phyloP scores from a whole-genome alignment of 148 eudicot species.

The Nepenthes gracilis region DNA sequence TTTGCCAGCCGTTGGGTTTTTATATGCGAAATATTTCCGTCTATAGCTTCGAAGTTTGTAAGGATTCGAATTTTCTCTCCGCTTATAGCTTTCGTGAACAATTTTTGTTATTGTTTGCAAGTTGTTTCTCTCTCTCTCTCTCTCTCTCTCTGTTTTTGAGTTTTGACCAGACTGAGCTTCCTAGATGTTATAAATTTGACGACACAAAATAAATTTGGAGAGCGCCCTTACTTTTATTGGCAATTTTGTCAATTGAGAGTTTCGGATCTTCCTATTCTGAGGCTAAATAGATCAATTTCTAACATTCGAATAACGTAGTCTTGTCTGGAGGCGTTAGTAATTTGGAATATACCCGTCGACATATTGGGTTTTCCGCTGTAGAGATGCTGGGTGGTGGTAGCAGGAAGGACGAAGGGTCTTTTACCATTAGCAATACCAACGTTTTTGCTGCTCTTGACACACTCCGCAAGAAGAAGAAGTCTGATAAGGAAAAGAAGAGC shows the following conservation, averaged over 20 bases:
- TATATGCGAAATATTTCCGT: too few species aligned
- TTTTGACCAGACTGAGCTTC: background rate
- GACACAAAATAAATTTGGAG: background rate
- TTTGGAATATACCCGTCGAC: background rate
- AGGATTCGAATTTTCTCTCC: too few species aligned
- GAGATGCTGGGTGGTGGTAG: conserved; percentile 60
- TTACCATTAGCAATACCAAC: conserved; percentile 58
- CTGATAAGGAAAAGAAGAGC: conserved; percentile 53
- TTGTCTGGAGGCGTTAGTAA: background rate
- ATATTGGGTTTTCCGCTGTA: background rate
- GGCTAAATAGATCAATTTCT: too few species aligned
- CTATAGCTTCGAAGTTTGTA: too few species aligned
- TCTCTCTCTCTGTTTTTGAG: background rate
- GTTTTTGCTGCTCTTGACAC: conserved; percentile 81
- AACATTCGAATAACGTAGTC: too few species aligned
- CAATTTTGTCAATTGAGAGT: background rate
- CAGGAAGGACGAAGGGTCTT: conserved; percentile 41
- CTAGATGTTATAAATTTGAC: background rate
- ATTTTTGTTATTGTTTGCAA: too few species aligned
- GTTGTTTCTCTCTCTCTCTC: too few species aligned
- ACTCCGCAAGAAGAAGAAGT: conserved; percentile 76
- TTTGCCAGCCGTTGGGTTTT: too few species aligned
- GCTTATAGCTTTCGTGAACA: too few species aligned
- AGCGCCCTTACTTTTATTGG: background rate
- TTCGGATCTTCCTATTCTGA: background rate